Evolutionary conservation across 2,329 filamentous ascomycete genomes (phyloP).

Genomic region (Fusarium pininemorale): DNA sequence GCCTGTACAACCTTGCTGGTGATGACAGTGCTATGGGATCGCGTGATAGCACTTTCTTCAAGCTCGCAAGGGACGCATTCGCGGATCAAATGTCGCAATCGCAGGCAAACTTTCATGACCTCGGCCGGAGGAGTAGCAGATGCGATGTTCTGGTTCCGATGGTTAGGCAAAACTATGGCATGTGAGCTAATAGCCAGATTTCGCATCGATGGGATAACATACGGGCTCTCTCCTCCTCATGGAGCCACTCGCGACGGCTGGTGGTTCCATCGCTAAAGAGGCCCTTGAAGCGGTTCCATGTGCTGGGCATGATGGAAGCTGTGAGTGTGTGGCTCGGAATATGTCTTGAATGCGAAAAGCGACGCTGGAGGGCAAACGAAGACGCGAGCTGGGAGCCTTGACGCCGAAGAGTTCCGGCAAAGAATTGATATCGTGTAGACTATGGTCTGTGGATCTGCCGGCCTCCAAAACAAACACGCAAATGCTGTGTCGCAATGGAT

Average conservation of each 20-base stretch:
- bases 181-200: background rate
- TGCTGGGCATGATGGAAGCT: conserved; percentile 27
- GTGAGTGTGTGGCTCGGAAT: conserved; percentile 6
- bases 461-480: background rate
- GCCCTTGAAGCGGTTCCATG: conserved; percentile 46
- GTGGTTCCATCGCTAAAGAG: conserved; percentile 42
- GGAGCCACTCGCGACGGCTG: conserved; percentile 49
- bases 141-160: conserved; percentile 65
- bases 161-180: conserved; percentile 70
- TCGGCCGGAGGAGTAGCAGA: conserved; percentile 78
- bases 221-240: conserved; percentile 57
- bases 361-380: background rate
- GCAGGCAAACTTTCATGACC: conserved; percentile 89
- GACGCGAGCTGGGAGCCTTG: background rate
- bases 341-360: background rate
- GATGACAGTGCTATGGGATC: conserved; percentile 85
- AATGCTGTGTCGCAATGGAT: conserved; percentile 29
- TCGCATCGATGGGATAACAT: conserved; percentile 39
- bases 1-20: conserved; percentile 81
- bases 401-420: background rate
- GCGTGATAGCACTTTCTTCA: conserved; percentile 76
- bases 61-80: conserved; percentile 91
- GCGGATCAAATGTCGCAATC: conserved; percentile 90
- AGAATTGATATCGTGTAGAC: conserved; percentile 4
- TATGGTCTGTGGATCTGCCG: conserved; percentile 4